Evolutionary conservation across 306 rosid genomes (phyloP), one percentile per base, ranked within the genome.

Genomic region (Sicyos baderoa): DNA sequence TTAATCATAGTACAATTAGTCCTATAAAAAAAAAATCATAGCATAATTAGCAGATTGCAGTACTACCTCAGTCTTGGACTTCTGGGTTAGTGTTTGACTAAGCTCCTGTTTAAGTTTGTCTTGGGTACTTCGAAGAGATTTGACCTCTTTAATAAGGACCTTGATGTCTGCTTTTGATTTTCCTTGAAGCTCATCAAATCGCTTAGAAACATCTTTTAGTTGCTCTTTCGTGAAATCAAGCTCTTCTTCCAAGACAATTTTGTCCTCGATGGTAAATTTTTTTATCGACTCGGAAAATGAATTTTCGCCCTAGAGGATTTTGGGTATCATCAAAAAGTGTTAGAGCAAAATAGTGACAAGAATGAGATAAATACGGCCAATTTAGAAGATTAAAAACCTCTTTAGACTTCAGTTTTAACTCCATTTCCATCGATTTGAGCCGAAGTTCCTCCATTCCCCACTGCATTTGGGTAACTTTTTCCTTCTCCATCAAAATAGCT

Each of bases 361-460:
- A 79, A 59, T 32, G 62, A 64, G 52, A 72, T 70, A 42, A 53
- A 27, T 29, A 75, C 9, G 14, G 8, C 35, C 7, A 48, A 29
- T 73, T 50, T 53, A 4, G 40, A 73, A 73, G 40, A 32, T 47
- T 44, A 16, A 80, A 68, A 78, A 94, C 99, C 96, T 75, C 76
- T 79, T 88, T 84, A 54, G 84, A 84, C 80, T 90, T 90, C 68
- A 84, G 74, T 78, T 85, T 90, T 82, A 87, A 79, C 82, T 88
- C 96, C 99, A 90, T 86, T 86, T 88, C 99, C 78, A 94, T 57
- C 40, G 99, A 90, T 77, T 85, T 87, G 56, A 83, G 90, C 59
- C 95, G 84, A 75, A 90, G 96, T 88, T 94, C 99, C 79, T 85
- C 97, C 99, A 94, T 90, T 79, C 88, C 92, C 99, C 99, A 94